These are phyloP conservation scores for Spizellomyces punctatus DNA, from an alignment of 192 early-diverging fungal genomes.

Conservation along the genomic window DNA sequence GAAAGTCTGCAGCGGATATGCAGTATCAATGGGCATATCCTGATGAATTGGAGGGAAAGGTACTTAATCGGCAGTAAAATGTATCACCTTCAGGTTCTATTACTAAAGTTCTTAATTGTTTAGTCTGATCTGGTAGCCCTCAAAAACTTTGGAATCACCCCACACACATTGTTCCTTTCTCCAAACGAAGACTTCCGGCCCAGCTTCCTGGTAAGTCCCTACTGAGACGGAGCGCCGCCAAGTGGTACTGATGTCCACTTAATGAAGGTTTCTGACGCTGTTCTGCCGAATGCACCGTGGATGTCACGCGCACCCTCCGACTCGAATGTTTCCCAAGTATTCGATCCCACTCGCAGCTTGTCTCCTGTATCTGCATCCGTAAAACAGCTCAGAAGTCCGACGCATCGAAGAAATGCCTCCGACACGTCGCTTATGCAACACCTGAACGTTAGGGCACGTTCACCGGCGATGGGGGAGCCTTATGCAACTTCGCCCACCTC, in stretches of 20 bases:
- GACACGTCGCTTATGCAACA: conserved; percentile 3
- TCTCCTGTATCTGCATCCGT: not conserved
- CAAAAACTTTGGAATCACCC: conserved; percentile 66
- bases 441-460: no score
- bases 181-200: conserved; percentile 36
- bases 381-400: not conserved
- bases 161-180: conserved; percentile 71
- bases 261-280: no score
- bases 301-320: no score
- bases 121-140: conserved; percentile 21
- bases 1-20: not conserved
- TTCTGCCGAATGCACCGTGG: no score
- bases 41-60: conserved; percentile 11
- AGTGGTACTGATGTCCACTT: no score
- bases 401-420: conserved; percentile 25
- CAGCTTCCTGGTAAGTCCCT: not conserved
- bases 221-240: no score
- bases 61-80: not conserved
- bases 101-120: no score
- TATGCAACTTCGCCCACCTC: no score
- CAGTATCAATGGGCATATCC: conserved; percentile 19
- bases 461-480: no score
- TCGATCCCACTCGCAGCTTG: not conserved
- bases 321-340: no score
- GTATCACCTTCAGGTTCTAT: not conserved